phyloP scores from a whole-genome alignment of 768 basidiomycete genomes.

The Mycena haematopus region DNA sequence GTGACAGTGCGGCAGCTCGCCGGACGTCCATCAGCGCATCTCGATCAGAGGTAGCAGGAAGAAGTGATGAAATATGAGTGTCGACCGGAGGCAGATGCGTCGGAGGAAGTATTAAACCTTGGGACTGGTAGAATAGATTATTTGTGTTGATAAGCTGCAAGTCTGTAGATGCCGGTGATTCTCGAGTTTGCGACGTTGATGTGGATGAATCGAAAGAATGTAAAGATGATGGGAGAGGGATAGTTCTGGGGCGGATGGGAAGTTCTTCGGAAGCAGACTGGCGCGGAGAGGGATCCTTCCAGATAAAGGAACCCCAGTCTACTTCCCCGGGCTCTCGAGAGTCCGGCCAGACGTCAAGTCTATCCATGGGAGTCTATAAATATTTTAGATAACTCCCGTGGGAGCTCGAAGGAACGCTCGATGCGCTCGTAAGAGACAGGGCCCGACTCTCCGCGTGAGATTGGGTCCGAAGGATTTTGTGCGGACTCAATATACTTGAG shows the following conservation, averaged over 20 bases:
- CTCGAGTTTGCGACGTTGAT: too few species aligned
- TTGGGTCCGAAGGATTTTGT: constrained; percentile 30
- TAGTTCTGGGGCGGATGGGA: not conserved
- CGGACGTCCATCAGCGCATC: not conserved
- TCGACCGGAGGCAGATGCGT: not conserved
- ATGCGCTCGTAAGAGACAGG: not conserved
- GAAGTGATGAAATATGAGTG: not conserved
- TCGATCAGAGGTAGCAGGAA: not conserved
- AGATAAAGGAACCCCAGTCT: constrained; percentile 2
- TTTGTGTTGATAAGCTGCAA: too few species aligned
- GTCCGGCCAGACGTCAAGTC: not conserved
- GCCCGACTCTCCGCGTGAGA: constrained; percentile 31
- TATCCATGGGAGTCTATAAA: constrained; percentile 8
- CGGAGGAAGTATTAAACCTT: too few species aligned
- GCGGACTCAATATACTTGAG: constrained; percentile 28
- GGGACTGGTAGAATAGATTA: too few species aligned
- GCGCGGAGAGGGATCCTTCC: constrained; percentile 1
- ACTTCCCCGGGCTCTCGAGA: constrained; percentile 1
- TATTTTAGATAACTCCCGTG: not conserved
- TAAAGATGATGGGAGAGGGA: too few species aligned
- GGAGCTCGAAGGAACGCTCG: constrained; percentile 10
- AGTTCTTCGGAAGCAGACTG: not conserved
- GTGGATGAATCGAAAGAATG: too few species aligned
- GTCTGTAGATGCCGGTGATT: too few species aligned
- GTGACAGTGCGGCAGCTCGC: not conserved